A percentile compares a stretch with the other conserved stretches of the same genome.
phyloP scores from a whole-genome alignment of 1,284 basidiomycete species.

The Rhodotorula sp. region DNA sequence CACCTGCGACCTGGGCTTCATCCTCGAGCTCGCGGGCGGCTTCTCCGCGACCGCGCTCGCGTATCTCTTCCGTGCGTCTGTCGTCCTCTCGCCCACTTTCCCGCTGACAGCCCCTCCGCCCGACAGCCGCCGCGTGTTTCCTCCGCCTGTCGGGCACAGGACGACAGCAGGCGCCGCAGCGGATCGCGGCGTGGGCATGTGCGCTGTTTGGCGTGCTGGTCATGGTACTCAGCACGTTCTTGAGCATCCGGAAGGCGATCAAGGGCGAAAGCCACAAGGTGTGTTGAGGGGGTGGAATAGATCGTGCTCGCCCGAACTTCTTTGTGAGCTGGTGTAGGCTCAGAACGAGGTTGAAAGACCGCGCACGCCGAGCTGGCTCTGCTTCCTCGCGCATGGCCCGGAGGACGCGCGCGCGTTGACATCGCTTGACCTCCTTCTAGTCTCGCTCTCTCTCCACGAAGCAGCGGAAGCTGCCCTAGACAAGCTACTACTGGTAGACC shows the following conservation, averaged over 20 bases:
- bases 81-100: too few species aligned
- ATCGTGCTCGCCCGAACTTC: too few species aligned
- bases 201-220: conserved; percentile 73
- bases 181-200: conserved; percentile 70
- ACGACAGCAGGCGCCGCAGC: conserved; percentile 63
- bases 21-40: conserved; percentile 95
- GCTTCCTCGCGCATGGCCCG: too few species aligned
- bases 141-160: conserved; percentile 62
- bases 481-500: too few species aligned
- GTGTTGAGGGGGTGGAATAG: conserved; percentile 26
- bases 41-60: conserved; percentile 91
- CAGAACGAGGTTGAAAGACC: too few species aligned
- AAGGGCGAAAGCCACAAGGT: conserved; percentile 26
- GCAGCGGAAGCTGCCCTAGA: too few species aligned
- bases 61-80: conserved; percentile 64
- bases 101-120: conserved; percentile 47
- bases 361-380: too few species aligned
- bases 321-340: too few species aligned
- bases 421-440: too few species aligned
- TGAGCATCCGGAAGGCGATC: conserved; percentile 49
- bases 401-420: too few species aligned
- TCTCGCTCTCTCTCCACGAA: too few species aligned
- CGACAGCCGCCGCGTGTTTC: conserved; percentile 74
- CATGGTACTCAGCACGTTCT: conserved; percentile 72
- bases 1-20: conserved; percentile 95